Percentiles rank a stretch among this genome's conserved stretches.
phyloP scores from a whole-genome alignment of 495 filamentous ascomycete genomes.

The Evernia prunastri region DNA sequence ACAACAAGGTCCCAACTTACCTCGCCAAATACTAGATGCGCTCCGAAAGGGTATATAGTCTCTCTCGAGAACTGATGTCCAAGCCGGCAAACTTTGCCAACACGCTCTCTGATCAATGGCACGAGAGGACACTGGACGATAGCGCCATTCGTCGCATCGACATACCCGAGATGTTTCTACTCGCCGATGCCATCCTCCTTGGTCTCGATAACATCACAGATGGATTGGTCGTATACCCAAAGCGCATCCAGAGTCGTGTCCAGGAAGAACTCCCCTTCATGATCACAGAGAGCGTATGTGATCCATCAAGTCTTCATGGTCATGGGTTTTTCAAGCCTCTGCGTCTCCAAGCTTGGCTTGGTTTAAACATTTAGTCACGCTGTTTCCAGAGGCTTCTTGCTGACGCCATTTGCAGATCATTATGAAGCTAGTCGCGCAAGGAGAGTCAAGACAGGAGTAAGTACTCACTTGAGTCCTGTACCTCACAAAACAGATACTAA shows the following conservation, averaged over 20 bases:
- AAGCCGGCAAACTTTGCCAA: constrained; percentile 61
- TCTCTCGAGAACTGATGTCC: constrained; percentile 64
- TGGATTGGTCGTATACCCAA: constrained; percentile 44
- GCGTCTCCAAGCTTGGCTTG: constrained; percentile 67
- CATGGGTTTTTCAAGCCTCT: background rate
- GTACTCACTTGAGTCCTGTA: background rate
- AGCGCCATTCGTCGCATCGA: constrained; percentile 61
- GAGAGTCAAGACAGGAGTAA: constrained; percentile 68
- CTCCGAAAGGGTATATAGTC: constrained; percentile 53
- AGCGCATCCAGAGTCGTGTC: too few relatives aligned
- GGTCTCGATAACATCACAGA: constrained; percentile 75
- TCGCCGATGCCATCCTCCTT: constrained; percentile 74
- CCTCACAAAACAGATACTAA: background rate
- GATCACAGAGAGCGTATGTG: background rate
- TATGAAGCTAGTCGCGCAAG: constrained; percentile 74
- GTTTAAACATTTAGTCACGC: constrained; percentile 54
- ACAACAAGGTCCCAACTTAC: constrained; percentile 46
- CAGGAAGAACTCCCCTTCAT: too few relatives aligned
- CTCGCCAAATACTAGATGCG: constrained; percentile 44
- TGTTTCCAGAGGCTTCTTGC: constrained; percentile 75
- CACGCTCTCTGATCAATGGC: constrained; percentile 81
- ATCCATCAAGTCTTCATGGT: constrained; percentile 55
- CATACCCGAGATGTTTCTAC: constrained; percentile 76
- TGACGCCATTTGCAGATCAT: constrained; percentile 71
- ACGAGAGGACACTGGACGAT: constrained; percentile 54